Base-by-base conservation (phyloP, 164 flowering plant genomes). In the Liriodendron chinense region DNA sequence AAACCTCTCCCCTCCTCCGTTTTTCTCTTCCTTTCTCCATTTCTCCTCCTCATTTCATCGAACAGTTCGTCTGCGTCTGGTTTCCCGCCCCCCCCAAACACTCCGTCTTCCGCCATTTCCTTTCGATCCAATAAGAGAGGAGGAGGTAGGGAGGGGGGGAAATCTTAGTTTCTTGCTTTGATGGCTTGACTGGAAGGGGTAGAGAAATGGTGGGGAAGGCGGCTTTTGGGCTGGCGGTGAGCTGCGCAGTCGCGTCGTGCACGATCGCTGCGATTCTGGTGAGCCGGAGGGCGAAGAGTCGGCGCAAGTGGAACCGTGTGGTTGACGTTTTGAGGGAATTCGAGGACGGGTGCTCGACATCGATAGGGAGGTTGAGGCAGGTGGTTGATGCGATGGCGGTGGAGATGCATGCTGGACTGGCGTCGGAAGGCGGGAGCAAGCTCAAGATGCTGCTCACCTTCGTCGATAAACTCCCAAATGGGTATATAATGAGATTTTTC, bases 371-470 rank as follows among this genome's bases (percentile, higher is more conserved):
- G 80, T 71, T 94, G 76, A 80, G 84, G 68, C 94, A 93, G 78
- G 89, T 93, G 21, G 97, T 90, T 2, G 96, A 90, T 75, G 97
- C 98, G 7, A 88, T 94, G 97, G 94, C 95, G 50, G 97, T 90
- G 21, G 98, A 94, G 91, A 94, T 94, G 98, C 97, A 93, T 77
- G 98, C 98, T 5, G 98, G 98, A 8, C 78, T 94, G 75, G 98
- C 95, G 1, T 91, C 97, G n/a, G 98, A 94, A 76, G 98, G 98
- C 23, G 98, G 98, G 16, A 86, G 91, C 61, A 93, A 93, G 86
- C 92, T 94, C 74, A 90, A 85, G 86, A 93, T 94, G 98, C 83
- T 92, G 66, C 92, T 93, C 82, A 91, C 94, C 59, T 92, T 82
- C 69, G 89, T 94, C 56, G 90, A 93, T 64, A 81, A 79, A 23